Evolutionary conservation across 2,329 filamentous ascomycete genomes (phyloP), one percentile per base, ranked within the genome.

Genomic region (Diplodia seriata): DNA sequence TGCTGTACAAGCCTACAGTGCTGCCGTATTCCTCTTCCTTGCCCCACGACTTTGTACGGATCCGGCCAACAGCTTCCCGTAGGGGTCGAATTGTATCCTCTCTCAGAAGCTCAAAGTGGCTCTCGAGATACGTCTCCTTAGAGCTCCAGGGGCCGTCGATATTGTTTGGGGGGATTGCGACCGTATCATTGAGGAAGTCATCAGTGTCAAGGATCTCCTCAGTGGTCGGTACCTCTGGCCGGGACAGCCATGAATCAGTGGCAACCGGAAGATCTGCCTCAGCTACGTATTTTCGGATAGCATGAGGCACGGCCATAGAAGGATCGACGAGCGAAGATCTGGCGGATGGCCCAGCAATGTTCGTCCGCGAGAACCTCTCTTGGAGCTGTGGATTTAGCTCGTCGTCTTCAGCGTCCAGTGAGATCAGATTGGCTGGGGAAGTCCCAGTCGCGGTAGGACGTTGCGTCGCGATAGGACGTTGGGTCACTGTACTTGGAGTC

Each of bases 81-180:
- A 97, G 82, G 0, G 89, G 85, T 14, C 90, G 86, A 3, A 91
- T 81, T 0, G 88, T 86, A 74, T 97, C 93, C 73, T 93, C 91
- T 2, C 93, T 85, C 8, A 93, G 83, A 1, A 97, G 85, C 3
- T 87, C 82, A 74, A 95, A 97, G 61, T 96, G 91, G 0, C 87
- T 85, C 38, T 87, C 81, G 0, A 97, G 81, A 68, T 97, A 97
- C 0, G 84, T 81, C 1, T 87, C 83, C 55, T 86, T 89, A 4
- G 83, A 87, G 0, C 78, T 70, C 83, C 89, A 94, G 0, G 88
- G 81, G 0, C 82, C 82, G 0, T 85, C 68, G 7, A 74, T 65
- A 69, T 71, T 73, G 75, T 79, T 75, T 12, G 74, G 73, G 2
- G 64, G 43, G n/a, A 54, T n/a, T 5, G 68, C 53, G n/a, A 62